phyloP scores from a whole-genome alignment of 1,284 basidiomycete species.

The Schizopora paradoxa region DNA sequence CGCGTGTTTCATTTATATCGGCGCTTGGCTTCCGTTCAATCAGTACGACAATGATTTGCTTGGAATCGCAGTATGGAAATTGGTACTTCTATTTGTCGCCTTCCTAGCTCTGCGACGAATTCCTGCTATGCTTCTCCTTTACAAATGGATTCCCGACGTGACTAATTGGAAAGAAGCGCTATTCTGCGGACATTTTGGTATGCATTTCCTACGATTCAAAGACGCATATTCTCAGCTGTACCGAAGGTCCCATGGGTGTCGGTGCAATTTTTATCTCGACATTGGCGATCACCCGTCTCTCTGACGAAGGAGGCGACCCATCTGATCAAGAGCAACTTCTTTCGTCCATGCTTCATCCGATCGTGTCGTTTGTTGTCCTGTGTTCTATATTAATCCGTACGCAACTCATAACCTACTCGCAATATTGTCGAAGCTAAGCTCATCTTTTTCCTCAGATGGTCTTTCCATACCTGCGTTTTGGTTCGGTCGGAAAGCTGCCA shows the following conservation, averaged over 20 bases:
- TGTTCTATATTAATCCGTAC: conserved; percentile 53
- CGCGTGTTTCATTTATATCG: conserved; percentile 86
- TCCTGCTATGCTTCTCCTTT: conserved; percentile 68
- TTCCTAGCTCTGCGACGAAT: conserved; percentile 74
- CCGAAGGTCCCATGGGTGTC: conserved; percentile 51
- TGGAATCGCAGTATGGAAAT: conserved; percentile 69
- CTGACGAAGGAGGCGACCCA: conserved; percentile 53
- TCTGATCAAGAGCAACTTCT: conserved; percentile 65
- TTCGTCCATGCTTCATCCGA: conserved; percentile 65
- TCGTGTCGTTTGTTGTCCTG: conserved; percentile 81
- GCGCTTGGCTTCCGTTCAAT: conserved; percentile 81
- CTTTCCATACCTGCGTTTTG: conserved; percentile 87
- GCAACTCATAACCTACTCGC: neutral
- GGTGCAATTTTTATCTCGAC: conserved; percentile 85
- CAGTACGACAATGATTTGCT: conserved; percentile 58
- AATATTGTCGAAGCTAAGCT: neutral
- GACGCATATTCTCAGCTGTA: neutral
- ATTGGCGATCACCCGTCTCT: conserved; percentile 65
- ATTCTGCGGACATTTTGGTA: conserved; percentile 86
- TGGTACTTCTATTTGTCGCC: conserved; percentile 60
- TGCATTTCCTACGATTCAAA: conserved; percentile 5
- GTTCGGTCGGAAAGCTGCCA: conserved; percentile 60
- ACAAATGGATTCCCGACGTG: conserved; percentile 84
- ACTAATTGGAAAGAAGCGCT: conserved; percentile 71
- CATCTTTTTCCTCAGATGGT: conserved; percentile 49